Evolutionary conservation across 192 early-diverging fungal genomes (phyloP).

Genomic region (Podila clonocystis): DNA sequence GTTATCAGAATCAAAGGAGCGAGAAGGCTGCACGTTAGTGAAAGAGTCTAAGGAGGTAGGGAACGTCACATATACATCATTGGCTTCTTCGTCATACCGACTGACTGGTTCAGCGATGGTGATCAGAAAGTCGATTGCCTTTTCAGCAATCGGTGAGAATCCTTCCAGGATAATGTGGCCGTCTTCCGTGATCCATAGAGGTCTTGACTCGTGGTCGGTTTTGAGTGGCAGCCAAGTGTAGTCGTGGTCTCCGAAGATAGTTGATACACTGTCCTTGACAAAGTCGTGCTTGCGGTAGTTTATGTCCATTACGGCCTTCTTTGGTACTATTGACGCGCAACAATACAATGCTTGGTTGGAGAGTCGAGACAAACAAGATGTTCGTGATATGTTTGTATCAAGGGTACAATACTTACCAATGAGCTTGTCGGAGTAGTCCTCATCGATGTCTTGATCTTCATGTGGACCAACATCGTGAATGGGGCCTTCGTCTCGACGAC

Average conservation of each 20-base stretch:
- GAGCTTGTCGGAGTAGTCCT: conserved; percentile 39
- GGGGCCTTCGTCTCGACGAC: conserved; percentile 39
- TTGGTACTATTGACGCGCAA: conserved; percentile 12
- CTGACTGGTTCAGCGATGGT: conserved; percentile 96
- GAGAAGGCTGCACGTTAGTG: neutral
- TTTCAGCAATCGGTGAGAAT: conserved; percentile 95
- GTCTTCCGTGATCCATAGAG: conserved; percentile 90
- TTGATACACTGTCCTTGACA: conserved; percentile 61
- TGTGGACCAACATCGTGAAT: conserved; percentile 36
- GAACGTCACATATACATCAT: too few relatives aligned
- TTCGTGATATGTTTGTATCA: neutral
- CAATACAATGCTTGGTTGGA: too few relatives aligned
- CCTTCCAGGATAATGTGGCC: conserved; percentile 93
- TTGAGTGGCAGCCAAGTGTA: conserved; percentile 87
- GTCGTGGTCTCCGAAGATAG: conserved; percentile 76
- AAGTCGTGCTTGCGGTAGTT: conserved; percentile 31
- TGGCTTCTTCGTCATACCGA: conserved; percentile 55
- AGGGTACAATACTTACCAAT: conserved; percentile 14
- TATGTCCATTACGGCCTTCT: conserved; percentile 41
- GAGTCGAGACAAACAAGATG: too few relatives aligned
- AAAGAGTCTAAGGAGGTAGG: conserved; percentile 12
- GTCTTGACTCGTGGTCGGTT: conserved; percentile 86
- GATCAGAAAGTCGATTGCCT: conserved; percentile 95
- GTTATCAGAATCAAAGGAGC: neutral
- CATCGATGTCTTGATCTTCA: conserved; percentile 43